A percentile compares a stretch with the other conserved stretches of the same genome.
Conservation (phyloP, 2,329 filamentous ascomycete species). For the Exophiala sp. region DNA sequence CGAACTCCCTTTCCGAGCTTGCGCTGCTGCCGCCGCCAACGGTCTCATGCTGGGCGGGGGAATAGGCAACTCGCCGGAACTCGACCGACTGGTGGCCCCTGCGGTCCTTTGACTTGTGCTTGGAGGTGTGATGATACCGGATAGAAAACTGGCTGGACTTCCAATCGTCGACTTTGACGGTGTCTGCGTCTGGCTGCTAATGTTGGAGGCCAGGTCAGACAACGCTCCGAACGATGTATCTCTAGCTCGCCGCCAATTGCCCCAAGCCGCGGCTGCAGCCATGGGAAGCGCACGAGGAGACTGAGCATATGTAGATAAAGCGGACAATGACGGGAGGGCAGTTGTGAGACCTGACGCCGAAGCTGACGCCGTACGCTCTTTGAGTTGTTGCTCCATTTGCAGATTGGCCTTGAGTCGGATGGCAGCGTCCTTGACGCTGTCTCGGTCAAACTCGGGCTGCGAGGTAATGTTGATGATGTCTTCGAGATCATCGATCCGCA, state of each 20-base stretch:
- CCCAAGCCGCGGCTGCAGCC: constrained; percentile 92
- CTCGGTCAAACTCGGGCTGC: constrained; percentile 67
- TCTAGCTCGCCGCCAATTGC: constrained; percentile 76
- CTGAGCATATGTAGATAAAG: constrained; percentile 67
- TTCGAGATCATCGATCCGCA: constrained; percentile 83
- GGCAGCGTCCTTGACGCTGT: constrained; percentile 77
- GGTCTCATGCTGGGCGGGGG: constrained; percentile 25
- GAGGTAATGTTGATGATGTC: constrained; percentile 81
- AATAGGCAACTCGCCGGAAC: constrained; percentile 34
- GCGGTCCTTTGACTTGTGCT: constrained; percentile 60
- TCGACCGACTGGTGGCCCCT: constrained; percentile 33
- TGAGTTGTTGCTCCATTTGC: constrained; percentile 96
- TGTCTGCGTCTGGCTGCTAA: constrained; percentile 49
- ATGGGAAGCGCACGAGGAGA: constrained; percentile 74
- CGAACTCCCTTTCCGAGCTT: constrained; percentile 25
- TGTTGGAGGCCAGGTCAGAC: constrained; percentile 31
- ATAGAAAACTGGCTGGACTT: constrained; percentile 53
- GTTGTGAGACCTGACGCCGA: constrained; percentile 61
- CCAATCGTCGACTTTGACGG: constrained; percentile 53
- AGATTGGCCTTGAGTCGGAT: constrained; percentile 91
- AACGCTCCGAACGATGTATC: constrained; percentile 46
- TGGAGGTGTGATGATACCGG: constrained; percentile 84
- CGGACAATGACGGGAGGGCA: constrained; percentile 66
- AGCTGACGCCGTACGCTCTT: constrained; percentile 73
- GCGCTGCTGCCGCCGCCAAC: constrained; percentile 14